Evolutionary conservation across 2,329 filamentous ascomycete species (phyloP), one percentile per base, ranked within the genome.

Genomic region (Penicillium occitanis): DNA sequence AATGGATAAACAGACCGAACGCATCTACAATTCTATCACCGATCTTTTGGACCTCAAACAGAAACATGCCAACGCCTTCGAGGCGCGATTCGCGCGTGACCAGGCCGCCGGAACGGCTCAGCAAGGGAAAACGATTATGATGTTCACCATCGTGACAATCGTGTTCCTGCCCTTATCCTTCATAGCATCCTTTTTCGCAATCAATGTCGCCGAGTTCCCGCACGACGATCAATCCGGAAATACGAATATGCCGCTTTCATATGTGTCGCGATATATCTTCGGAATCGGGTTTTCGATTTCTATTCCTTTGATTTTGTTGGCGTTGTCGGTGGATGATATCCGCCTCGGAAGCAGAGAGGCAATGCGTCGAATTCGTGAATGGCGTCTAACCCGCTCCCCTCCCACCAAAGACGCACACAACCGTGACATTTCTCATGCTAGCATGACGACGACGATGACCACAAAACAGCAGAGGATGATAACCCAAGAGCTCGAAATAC

Each of bases 31-130:
- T 51, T 85, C 82, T 65, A 83, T 90, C 53, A 87, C 85, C 0
- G 85, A 89, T 69, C 77, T 90, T 5, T 83, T 90, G 0, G 88
- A 90, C 69, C 81, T 90, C 0, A 90, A 90, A 71, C 88, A 90
- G 70, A 90, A 90, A 73, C 87, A 90, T 66, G 87, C 87, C 69
- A 90, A 90, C 75, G 87, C 86, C 0, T 85, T 89, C 57, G 88
- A 90, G 72, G 88, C 87, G 1, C 84, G 87, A 2, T 89, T 79
- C 65, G 76, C 77, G 3, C 76, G 79, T 25, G 85, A 89, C 60
- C 87, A 89, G 73, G 87, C 88, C 0, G 82, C 85, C 2, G 84
- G 85, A 0, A 88, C 87, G 0, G 85, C 86, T 0, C 80, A 83
- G 7, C 81, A 89, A 76, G 83, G 78, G 1, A 84, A 84, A 65